Percentiles rank a stretch among this genome's conserved stretches.
phyloP scores from a whole-genome alignment of 2,329 filamentous ascomycete genomes.

The Cladophialophora carrionii region DNA sequence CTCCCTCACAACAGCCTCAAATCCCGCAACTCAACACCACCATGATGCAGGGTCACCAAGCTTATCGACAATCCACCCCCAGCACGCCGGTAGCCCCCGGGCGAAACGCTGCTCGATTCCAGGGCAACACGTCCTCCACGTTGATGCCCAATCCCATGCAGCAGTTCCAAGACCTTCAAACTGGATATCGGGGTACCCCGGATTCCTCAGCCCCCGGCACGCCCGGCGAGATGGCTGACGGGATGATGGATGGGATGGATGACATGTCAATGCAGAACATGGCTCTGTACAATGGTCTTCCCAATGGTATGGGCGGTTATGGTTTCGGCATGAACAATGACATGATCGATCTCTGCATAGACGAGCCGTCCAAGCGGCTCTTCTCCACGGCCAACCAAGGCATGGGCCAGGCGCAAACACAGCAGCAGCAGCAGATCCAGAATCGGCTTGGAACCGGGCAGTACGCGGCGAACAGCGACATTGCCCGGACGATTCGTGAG shows the following conservation, averaged over 20 bases:
- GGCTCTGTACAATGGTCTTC: conserved; percentile 46
- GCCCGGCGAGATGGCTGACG: conserved; percentile 74
- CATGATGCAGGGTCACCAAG: conserved; percentile 74
- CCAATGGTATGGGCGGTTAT: conserved; percentile 43
- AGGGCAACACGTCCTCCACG: conserved; percentile 92
- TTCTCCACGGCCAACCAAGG: conserved; percentile 82
- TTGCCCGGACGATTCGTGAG: conserved; percentile 67
- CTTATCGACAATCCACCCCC: conserved; percentile 81
- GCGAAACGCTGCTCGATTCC: conserved; percentile 59
- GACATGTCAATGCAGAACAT: conserved; percentile 62
- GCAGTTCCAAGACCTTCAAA: conserved; percentile 59
- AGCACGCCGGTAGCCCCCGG: conserved; percentile 77
- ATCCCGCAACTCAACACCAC: conserved; percentile 78
- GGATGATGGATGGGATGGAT: conserved; percentile 65
- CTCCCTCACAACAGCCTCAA: conserved; percentile 54
- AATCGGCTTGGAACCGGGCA: conserved; percentile 76
- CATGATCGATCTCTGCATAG: conserved; percentile 70
- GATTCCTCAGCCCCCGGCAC: conserved; percentile 71
- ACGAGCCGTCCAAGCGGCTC: conserved; percentile 90
- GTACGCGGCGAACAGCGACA: conserved; percentile 74
- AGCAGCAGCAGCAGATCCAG: conserved; percentile 67
- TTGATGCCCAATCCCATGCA: conserved; percentile 75
- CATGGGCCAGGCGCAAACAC: conserved; percentile 54
- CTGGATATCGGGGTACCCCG: conserved; percentile 56
- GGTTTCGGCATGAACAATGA: conserved; percentile 55